Evolutionary conservation across 225 moss, liverwort and hornwort genomes (phyloP).

Genomic region (Pleurozium schreberi): DNA sequence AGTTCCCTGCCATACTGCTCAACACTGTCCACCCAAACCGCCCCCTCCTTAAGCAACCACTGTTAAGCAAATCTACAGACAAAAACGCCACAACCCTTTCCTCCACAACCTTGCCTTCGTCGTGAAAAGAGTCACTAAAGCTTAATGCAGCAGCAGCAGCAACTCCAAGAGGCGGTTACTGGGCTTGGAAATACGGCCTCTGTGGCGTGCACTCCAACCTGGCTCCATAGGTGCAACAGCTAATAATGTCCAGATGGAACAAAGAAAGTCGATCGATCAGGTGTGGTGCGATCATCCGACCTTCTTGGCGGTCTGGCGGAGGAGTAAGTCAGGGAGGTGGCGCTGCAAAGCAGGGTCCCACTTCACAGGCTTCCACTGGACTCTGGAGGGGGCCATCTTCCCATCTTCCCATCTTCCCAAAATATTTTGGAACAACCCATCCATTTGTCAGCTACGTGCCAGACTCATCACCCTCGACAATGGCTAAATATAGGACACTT

Average conservation of each 20-base stretch:
- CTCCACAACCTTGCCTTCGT: not conserved
- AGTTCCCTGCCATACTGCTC: conserved; percentile 37
- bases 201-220: not conserved
- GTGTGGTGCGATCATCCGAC: not conserved
- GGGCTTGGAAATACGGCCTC: not conserved
- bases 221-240: not conserved
- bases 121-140: not conserved
- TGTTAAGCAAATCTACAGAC: not conserved
- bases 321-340: not conserved
- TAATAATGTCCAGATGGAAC: not conserved
- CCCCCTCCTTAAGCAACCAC: not conserved
- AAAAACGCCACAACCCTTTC: not conserved
- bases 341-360: conserved; percentile 1
- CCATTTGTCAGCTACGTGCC: conserved; percentile 16
- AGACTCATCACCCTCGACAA: not conserved
- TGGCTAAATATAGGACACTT: not conserved
- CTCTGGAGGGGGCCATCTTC: too few relatives aligned
- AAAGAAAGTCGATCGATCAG: not conserved
- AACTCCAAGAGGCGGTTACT: not conserved
- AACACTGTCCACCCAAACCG: not conserved
- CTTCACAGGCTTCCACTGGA: not conserved
- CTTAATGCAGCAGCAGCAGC: not conserved
- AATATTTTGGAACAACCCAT: conserved; percentile 14
- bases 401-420: conserved; percentile 6
- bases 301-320: not conserved